Conservation (phyloP, 257 asterid genomes). For the Gardenia jasminoides region DNA sequence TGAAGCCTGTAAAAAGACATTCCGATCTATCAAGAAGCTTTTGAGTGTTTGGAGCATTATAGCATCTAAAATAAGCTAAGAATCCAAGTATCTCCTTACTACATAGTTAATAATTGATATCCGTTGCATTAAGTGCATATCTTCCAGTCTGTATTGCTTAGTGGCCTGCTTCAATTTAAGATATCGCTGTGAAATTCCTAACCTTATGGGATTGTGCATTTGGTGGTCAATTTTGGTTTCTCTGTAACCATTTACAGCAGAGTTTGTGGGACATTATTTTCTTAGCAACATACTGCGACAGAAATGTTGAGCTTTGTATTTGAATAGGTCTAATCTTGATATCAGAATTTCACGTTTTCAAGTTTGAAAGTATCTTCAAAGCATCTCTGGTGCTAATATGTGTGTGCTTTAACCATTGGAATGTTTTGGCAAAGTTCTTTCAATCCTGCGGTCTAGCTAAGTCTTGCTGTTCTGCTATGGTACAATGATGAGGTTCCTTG, state of each 20-base stretch:
- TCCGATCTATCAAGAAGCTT: too few relatives aligned
- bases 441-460: not conserved
- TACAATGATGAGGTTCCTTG: not conserved
- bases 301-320: not conserved
- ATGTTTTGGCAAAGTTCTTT: not conserved
- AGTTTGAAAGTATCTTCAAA: not conserved
- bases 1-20: too few relatives aligned
- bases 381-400: not conserved
- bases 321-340: not conserved
- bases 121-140: too few relatives aligned
- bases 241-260: not conserved
- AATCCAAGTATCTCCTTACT: too few relatives aligned
- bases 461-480: not conserved
- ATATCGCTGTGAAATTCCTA: not conserved
- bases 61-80: too few relatives aligned
- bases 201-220: not conserved
- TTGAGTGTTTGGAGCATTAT: too few relatives aligned
- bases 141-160: too few relatives aligned
- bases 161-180: too few relatives aligned
- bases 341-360: not conserved
- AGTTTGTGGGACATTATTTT: not conserved
- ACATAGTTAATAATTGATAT: too few relatives aligned
- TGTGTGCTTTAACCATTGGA: not conserved
- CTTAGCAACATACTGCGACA: not conserved
- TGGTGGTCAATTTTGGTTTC: not conserved